Conservation (phyloP, 225 moss, liverwort and hornwort genomes). For the Asterella californica region DNA sequence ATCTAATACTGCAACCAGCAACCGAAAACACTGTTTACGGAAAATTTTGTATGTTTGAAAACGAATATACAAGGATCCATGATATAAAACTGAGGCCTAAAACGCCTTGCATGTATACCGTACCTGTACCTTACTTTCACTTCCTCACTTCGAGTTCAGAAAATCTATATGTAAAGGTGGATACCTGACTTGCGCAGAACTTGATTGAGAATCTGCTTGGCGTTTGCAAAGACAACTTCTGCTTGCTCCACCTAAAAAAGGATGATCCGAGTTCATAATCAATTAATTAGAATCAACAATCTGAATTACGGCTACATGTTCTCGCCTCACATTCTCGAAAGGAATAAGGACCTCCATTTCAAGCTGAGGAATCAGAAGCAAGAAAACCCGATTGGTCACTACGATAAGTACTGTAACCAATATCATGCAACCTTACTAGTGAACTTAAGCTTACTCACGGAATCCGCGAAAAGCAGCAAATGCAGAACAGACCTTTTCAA, state of each 20-base stretch:
- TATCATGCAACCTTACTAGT: not conserved
- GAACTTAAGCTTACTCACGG: not conserved
- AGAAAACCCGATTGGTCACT: not conserved
- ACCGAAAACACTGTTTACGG: not conserved
- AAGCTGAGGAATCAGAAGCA: not conserved
- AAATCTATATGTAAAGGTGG: conserved; percentile 19
- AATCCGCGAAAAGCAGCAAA: not conserved
- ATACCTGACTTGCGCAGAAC: conserved; percentile 97
- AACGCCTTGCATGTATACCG: not conserved
- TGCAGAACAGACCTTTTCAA: conserved; percentile 62
- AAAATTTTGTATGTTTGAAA: not conserved
- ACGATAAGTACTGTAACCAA: not conserved
- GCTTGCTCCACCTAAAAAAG: conserved; percentile 63
- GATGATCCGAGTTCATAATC: not conserved
- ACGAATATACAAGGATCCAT: not conserved
- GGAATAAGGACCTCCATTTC: not conserved
- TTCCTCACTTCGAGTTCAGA: not conserved
- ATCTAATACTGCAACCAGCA: not conserved
- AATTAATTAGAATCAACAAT: too few relatives aligned
- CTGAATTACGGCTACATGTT: too few relatives aligned
- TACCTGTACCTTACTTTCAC: not conserved
- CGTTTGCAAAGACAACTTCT: conserved; percentile 83
- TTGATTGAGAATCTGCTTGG: conserved; percentile 94
- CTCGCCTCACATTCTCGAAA: not conserved
- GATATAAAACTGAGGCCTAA: not conserved